Evolutionary conservation across 345 rosid species (phyloP).

Genomic region (Pistacia atlantica): DNA sequence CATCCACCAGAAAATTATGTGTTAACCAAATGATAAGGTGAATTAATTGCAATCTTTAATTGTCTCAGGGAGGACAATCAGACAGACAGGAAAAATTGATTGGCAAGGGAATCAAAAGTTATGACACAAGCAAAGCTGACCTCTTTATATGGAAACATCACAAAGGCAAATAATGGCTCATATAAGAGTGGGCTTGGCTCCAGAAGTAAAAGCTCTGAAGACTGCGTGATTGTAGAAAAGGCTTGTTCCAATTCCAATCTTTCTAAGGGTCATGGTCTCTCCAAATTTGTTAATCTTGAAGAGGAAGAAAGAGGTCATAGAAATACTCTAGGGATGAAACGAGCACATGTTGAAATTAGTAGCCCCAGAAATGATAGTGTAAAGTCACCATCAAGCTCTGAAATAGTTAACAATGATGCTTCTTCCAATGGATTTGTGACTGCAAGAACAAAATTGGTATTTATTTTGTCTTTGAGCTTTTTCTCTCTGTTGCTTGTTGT

Average conservation of each 20-base stretch:
- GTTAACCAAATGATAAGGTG: not conserved
- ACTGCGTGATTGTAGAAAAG: slow-evolving; percentile 52
- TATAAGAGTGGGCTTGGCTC: slow-evolving; percentile 36
- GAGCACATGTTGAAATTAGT: slow-evolving; percentile 54
- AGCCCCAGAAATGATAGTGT: slow-evolving; percentile 41
- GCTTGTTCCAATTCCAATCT: slow-evolving; percentile 23
- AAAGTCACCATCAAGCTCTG: slow-evolving; percentile 42
- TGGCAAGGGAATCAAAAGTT: slow-evolving; percentile 50
- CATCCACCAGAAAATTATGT: not conserved
- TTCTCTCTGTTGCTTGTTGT: slow-evolving; percentile 2
- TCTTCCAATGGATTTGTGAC: slow-evolving; percentile 77
- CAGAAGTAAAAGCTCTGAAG: slow-evolving; percentile 48
- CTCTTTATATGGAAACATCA: slow-evolving; percentile 72
- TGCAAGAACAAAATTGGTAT: slow-evolving; percentile 89
- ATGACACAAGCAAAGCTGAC: slow-evolving; percentile 61
- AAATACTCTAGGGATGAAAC: slow-evolving; percentile 55
- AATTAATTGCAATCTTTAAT: slow-evolving; percentile 9
- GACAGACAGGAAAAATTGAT: slow-evolving; percentile 37
- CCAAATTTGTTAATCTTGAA: slow-evolving; percentile 33
- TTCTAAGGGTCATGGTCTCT: slow-evolving; percentile 31
- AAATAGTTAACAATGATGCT: slow-evolving; percentile 46
- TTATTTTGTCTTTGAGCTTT: not conserved
- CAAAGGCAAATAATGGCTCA: slow-evolving; percentile 36
- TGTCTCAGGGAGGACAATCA: slow-evolving; percentile 55
- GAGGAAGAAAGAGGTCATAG: slow-evolving; percentile 57